These are phyloP conservation scores for Taxawa tesnikishii DNA, from an alignment of 2,329 filamentous ascomycete species.

Conservation along the genomic window DNA sequence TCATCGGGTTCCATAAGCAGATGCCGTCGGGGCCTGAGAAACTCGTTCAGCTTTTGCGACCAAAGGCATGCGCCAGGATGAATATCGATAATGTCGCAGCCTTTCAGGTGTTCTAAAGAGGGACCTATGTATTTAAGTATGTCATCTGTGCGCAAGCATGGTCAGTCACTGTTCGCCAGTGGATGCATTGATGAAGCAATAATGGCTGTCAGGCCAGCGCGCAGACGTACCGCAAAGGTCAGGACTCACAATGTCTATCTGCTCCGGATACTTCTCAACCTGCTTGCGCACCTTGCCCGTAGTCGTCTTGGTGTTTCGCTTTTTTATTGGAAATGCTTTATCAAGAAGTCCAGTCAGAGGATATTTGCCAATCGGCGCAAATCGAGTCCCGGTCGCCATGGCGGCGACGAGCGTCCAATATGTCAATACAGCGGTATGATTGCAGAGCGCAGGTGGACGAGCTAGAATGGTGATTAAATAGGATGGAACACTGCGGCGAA, in stretches of 20 bases:
- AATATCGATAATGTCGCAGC: constrained; percentile 78
- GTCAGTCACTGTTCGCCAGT: constrained; percentile 5
- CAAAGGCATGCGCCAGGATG: constrained; percentile 71
- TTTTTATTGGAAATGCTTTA: too few species aligned
- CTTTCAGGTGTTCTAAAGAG: constrained; percentile 55
- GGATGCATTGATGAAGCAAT: not conserved
- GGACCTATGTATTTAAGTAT: constrained; percentile 56
- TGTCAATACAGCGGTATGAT: too few species aligned
- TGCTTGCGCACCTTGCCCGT: too few species aligned
- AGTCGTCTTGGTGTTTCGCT: too few species aligned
- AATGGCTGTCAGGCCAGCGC: not conserved
- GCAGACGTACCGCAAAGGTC: constrained; percentile 29
- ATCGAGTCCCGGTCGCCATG: too few species aligned
- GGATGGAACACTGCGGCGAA: too few species aligned
- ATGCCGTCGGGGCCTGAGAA: constrained; percentile 68
- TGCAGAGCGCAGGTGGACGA: too few species aligned
- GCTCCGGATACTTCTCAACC: constrained; percentile 3
- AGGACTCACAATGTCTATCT: constrained; percentile 26
- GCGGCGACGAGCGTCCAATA: too few species aligned
- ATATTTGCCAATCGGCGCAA: too few species aligned
- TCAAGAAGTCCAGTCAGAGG: too few species aligned
- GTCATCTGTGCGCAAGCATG: constrained; percentile 52
- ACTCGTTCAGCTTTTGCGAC: constrained; percentile 63
- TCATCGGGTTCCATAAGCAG: constrained; percentile 65
- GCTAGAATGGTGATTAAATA: too few species aligned